A percentile compares a stretch with the other conserved stretches of the same genome.
These are phyloP conservation scores for Madurella mycetomatis DNA, from an alignment of 2,329 filamentous ascomycete species.

Conservation along the genomic window DNA sequence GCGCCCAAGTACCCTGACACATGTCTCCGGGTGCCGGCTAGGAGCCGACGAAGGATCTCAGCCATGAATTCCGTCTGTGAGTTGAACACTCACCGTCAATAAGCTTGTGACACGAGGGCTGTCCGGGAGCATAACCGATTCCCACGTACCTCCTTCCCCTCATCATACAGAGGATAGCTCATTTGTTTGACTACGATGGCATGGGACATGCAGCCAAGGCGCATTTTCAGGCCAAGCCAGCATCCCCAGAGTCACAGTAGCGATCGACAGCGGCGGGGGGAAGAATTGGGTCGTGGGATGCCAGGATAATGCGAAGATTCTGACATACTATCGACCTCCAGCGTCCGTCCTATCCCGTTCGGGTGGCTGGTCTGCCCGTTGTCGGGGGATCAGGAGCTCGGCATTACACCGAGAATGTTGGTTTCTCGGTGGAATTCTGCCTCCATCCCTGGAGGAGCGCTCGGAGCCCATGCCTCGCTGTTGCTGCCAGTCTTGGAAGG, in stretches of 20 bases:
- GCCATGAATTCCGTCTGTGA: background rate
- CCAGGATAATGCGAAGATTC: background rate
- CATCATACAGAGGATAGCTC: background rate
- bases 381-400: background rate
- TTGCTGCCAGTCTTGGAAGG: no score
- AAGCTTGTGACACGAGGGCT: conserved; percentile 7
- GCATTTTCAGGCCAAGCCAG: background rate
- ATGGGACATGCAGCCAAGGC: background rate
- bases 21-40: background rate
- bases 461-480: no score
- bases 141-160: background rate
- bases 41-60: background rate
- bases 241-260: conserved; percentile 1
- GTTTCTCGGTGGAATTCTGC: background rate
- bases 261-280: conserved; percentile 2
- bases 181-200: background rate
- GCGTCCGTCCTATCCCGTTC: background rate
- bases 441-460: background rate
- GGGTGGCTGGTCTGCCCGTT: no score
- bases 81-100: conserved; percentile 2
- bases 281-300: background rate
- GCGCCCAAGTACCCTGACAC: background rate
- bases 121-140: conserved; percentile 2
- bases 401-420: background rate
- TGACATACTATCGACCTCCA: background rate